phyloP scores from a whole-genome alignment of 306 rosid genomes.

The Vigna hirtella region DNA sequence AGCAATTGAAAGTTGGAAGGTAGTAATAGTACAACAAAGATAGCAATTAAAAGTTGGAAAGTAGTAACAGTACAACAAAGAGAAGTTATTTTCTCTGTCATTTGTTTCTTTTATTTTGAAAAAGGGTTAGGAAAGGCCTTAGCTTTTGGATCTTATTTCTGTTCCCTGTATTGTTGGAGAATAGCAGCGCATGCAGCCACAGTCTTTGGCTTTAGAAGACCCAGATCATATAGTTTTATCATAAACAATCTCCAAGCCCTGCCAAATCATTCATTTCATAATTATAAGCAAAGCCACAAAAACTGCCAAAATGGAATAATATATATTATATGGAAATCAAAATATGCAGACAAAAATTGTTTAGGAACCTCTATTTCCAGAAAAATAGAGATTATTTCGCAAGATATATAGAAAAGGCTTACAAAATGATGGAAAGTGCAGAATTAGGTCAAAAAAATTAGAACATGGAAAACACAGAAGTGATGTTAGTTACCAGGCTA shows the following conservation, averaged over 20 bases:
- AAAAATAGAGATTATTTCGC: too few relatives aligned
- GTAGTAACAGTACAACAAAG: too few relatives aligned
- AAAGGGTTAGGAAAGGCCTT: neutral
- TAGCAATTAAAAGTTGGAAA: too few relatives aligned
- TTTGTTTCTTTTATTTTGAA: conserved; percentile 3
- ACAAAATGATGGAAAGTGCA: neutral
- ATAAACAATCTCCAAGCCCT: conserved; percentile 79
- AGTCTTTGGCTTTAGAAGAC: conserved; percentile 66
- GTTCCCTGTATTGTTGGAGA: conserved; percentile 57
- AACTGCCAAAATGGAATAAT: neutral
- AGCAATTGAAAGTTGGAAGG: too few relatives aligned
- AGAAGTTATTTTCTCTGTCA: conserved; percentile 8
- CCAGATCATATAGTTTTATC: conserved; percentile 76
- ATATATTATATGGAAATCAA: neutral
- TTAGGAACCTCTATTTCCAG: too few relatives aligned
- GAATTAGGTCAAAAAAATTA: neutral
- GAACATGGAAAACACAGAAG: conserved; percentile 28
- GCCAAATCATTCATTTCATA: conserved; percentile 42
- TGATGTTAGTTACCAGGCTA: conserved; percentile 61
- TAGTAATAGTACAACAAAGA: too few relatives aligned
- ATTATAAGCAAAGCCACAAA: conserved; percentile 26
- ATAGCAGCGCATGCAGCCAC: conserved; percentile 57
- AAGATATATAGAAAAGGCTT: too few relatives aligned
- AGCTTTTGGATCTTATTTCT: conserved; percentile 48
- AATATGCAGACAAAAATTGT: too few relatives aligned